phyloP scores from a whole-genome alignment of 2,329 filamentous ascomycete species.

The Trichoderma citrinoviride region DNA sequence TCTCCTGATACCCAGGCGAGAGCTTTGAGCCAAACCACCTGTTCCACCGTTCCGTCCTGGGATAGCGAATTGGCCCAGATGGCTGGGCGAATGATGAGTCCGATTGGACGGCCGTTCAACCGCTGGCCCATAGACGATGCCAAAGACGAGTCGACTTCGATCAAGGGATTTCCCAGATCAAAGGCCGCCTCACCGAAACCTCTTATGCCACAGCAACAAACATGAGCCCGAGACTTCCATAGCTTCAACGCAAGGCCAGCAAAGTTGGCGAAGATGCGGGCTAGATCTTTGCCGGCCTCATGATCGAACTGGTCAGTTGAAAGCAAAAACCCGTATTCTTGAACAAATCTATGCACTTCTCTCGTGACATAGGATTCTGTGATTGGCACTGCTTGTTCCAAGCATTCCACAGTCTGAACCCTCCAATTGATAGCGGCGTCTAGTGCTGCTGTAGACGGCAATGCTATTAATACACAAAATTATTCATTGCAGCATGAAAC shows the following conservation, averaged over 20 bases:
- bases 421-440: background rate
- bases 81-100: background rate
- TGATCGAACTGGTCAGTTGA: background rate
- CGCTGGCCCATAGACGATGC: background rate
- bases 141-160: background rate
- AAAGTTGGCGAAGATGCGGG: background rate
- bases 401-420: background rate
- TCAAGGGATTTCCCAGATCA: background rate
- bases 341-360: background rate
- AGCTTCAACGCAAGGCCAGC: background rate
- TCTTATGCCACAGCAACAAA: background rate
- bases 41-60: background rate
- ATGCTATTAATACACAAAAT: background rate
- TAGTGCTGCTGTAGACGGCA: background rate
- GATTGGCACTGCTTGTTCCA: background rate
- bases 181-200: background rate
- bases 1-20: background rate
- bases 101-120: background rate
- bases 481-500: fast-evolving
- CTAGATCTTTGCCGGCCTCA: background rate
- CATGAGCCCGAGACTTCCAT: background rate
- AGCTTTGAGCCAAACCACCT: background rate
- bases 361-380: background rate
- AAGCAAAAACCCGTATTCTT: background rate
- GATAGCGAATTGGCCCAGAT: background rate